A percentile compares a stretch with the other conserved stretches of the same genome.
These are phyloP conservation scores for Sarocladiaceae sp. DNA, from an alignment of 2,329 filamentous ascomycete genomes.

Conservation along the genomic window DNA sequence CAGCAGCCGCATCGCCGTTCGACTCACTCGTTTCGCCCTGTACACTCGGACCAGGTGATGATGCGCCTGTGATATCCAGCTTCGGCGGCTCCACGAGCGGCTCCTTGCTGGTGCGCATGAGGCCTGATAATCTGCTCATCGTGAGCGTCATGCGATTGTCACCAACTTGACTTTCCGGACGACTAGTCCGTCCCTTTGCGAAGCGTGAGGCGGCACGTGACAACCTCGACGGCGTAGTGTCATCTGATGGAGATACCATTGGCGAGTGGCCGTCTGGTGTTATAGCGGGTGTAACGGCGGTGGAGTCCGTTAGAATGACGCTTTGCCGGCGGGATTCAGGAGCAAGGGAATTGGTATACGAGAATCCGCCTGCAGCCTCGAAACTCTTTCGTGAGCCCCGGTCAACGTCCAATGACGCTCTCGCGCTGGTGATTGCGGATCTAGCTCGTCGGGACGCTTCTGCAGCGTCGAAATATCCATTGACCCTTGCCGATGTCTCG, in stretches of 20 bases:
- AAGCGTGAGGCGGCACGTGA: slow-evolving; percentile 54
- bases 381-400: slow-evolving; percentile 40
- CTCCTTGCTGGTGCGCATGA: slow-evolving; percentile 42
- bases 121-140: slow-evolving; percentile 48
- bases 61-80: slow-evolving; percentile 16
- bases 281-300: slow-evolving; percentile 29
- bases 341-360: slow-evolving; percentile 24
- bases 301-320: slow-evolving; percentile 40
- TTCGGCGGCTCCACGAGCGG: slow-evolving; percentile 19
- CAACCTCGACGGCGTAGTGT: slow-evolving; percentile 46
- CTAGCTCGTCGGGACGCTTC: slow-evolving; percentile 15
- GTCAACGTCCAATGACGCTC: slow-evolving; percentile 44
- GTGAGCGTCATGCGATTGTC: slow-evolving; percentile 52
- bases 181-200: slow-evolving; percentile 41
- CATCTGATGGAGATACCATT: slow-evolving; percentile 42
- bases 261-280: slow-evolving; percentile 30
- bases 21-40: not conserved
- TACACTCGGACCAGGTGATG: not conserved
- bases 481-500: slow-evolving; percentile 11
- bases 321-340: slow-evolving; percentile 43
- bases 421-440: slow-evolving; percentile 17
- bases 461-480: slow-evolving; percentile 21
- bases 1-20: not conserved
- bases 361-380: slow-evolving; percentile 35
- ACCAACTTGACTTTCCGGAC: slow-evolving; percentile 51